phyloP scores from a whole-genome alignment of 371 early-diverging fungal genomes.

The Agmasoma carcini region DNA sequence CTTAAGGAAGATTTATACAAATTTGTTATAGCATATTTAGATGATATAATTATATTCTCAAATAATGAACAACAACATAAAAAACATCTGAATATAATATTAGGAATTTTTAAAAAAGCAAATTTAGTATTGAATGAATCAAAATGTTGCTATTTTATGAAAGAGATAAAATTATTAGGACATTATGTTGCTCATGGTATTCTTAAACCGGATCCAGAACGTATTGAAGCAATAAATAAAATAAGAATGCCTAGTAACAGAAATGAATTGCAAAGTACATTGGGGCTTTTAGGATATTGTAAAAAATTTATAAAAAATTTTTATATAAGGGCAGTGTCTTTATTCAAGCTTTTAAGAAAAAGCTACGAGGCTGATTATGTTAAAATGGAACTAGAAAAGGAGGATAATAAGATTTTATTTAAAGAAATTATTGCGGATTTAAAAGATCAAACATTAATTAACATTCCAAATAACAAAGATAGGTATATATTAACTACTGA shows the following conservation, averaged over 20 bases:
- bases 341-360: too few species aligned
- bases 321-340: neutral
- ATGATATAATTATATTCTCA: slow-evolving; percentile 19
- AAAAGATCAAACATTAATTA: neutral
- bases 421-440: neutral
- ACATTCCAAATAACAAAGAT: slow-evolving; percentile 5
- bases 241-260: neutral
- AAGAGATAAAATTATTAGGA: slow-evolving; percentile 31
- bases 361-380: too few species aligned
- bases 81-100: slow-evolving; percentile 5
- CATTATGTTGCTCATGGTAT: neutral
- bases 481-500: slow-evolving; percentile 33
- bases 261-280: slow-evolving; percentile 16
- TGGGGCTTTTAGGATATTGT: slow-evolving; percentile 17
- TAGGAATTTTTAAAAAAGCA: neutral
- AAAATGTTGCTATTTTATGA: slow-evolving; percentile 3
- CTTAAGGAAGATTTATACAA: neutral
- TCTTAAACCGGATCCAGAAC: slow-evolving; percentile 9
- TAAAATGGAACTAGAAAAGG: neutral
- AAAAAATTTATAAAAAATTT: slow-evolving; percentile 18
- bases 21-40: slow-evolving; percentile 7
- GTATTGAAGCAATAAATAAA: slow-evolving; percentile 6
- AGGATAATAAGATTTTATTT: neutral
- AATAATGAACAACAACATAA: slow-evolving; percentile 9
- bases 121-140: neutral